Evolutionary conservation across 352 stramenopile genomes (phyloP), one percentile per base, ranked within the genome.

Genomic region (Plasmopara viticola): DNA sequence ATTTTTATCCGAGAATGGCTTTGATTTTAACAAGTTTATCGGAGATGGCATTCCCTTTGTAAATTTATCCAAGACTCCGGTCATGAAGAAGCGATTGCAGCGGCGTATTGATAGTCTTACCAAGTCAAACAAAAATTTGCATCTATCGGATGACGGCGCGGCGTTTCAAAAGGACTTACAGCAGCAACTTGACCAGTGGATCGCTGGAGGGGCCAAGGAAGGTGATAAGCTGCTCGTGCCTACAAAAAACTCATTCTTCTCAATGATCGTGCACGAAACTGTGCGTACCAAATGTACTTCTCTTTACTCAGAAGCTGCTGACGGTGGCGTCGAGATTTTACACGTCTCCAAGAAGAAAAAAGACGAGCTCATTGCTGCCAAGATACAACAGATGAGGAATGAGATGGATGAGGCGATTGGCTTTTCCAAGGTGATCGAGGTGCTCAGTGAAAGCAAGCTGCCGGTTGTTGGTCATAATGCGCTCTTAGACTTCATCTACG

Each of bases 1-100:
- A 51, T 94, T 94, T 53, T 61, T 94, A 6, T 79, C 76, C n/a
- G 76, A 88, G 37, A 75, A 89, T 43, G 77, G 78, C 50, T 94
- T 94, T 53, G 83, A 94, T 52, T 94, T 94, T 40, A 91, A 90
- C 67, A 89, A 88, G 59, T 87, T 86, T 50, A 90, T 94, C 56
- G 60, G 58, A 15, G 76, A 94, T n/a, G 83, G 83, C 49, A 89
- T 94, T 53, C 68, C 76, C 25, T 91, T 89, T 51, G 58, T 90
- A 25, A 84, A 83, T 40, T 53, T 86, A 13, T 48, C 62, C 33
- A 77, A 78, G 51, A 79, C 72, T n/a, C 41, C 66, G 2, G 30
- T 13, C 10, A 74, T 88, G 52, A 68, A 76, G 52, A 78, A 84
- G 44, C 65, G 58, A 1, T 58, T 87, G 20, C 58, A 90, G 42